Conservation (phyloP, 2,329 filamentous ascomycete genomes). For the Aurifilum marmelostoma region DNA sequence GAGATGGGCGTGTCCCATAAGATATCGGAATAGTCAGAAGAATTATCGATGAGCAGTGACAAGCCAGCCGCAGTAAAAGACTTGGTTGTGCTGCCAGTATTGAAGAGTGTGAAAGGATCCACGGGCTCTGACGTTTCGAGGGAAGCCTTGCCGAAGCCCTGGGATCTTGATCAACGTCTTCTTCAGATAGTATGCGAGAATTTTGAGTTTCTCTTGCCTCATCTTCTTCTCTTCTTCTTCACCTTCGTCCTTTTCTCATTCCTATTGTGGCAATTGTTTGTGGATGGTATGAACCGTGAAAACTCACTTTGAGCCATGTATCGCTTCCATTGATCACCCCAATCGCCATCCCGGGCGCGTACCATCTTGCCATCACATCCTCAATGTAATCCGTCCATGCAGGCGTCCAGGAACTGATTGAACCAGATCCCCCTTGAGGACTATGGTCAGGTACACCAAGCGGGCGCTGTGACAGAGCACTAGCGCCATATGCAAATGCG, state of each 20-base stretch:
- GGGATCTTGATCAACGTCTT: slow-evolving; percentile 28
- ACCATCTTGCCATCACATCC: slow-evolving; percentile 43
- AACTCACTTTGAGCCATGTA: slow-evolving; percentile 43
- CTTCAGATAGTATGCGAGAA: too few species aligned
- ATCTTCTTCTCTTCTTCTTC: too few species aligned
- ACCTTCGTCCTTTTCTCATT: too few species aligned
- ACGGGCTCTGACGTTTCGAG: slow-evolving; percentile 37
- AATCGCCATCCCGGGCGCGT: slow-evolving; percentile 53
- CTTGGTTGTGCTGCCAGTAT: slow-evolving; percentile 60
- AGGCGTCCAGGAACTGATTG: neutral
- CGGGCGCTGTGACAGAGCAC: slow-evolving; percentile 7
- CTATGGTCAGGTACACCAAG: neutral
- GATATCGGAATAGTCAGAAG: slow-evolving; percentile 41
- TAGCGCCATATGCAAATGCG: neutral
- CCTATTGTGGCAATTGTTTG: too few species aligned
- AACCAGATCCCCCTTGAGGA: too few species aligned
- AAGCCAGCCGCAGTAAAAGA: slow-evolving; percentile 55
- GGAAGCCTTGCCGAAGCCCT: slow-evolving; percentile 45
- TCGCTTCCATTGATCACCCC: slow-evolving; percentile 51
- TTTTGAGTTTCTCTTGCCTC: too few species aligned
- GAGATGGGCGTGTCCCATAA: slow-evolving; percentile 53
- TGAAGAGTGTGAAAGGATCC: slow-evolving; percentile 56
- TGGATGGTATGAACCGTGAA: neutral
- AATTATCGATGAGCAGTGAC: slow-evolving; percentile 51
- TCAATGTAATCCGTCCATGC: slow-evolving; percentile 31